phyloP scores from a whole-genome alignment of 1,284 basidiomycete genomes.

The Ceraceosorus guamensis region DNA sequence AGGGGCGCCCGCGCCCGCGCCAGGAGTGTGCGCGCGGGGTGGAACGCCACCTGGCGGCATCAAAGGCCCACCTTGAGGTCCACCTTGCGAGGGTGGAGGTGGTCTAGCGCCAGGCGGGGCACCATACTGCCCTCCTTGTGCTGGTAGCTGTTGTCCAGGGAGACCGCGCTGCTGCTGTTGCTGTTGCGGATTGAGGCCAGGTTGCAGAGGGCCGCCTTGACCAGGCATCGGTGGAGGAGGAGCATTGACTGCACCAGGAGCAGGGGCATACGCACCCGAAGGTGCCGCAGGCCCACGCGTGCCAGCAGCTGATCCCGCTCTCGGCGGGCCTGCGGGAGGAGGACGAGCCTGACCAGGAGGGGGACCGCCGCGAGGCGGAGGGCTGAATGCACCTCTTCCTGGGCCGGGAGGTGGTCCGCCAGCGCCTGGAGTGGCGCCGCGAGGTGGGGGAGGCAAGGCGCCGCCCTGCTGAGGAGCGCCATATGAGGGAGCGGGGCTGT shows the following conservation, averaged over 20 bases:
- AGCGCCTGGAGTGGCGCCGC: slow-evolving; percentile 22
- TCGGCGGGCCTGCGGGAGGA: slow-evolving; percentile 9
- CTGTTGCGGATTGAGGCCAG: slow-evolving; percentile 10
- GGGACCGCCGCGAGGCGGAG: slow-evolving; percentile 28
- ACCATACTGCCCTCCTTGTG: background rate
- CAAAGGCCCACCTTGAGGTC: slow-evolving; percentile 3
- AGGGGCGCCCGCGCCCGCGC: slow-evolving; percentile 43
- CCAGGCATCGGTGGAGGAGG: slow-evolving; percentile 7
- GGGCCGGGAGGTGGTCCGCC: slow-evolving; percentile 6
- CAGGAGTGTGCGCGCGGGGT: slow-evolving; percentile 42
- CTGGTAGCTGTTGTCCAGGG: slow-evolving; percentile 6
- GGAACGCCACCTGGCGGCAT: slow-evolving; percentile 43
- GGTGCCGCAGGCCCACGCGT: background rate
- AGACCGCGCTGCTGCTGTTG: slow-evolving; percentile 2
- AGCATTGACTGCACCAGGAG: slow-evolving; percentile 41
- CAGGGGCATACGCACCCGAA: slow-evolving; percentile 48
- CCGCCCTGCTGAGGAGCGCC: slow-evolving; percentile 14
- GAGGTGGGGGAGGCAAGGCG: slow-evolving; percentile 39
- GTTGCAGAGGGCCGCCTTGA: slow-evolving; percentile 1
- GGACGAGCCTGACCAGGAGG: slow-evolving; percentile 9
- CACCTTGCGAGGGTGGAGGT: slow-evolving; percentile 1
- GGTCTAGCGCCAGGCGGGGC: background rate
- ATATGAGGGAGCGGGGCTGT: slow-evolving; percentile 51
- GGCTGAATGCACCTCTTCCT: slow-evolving; percentile 50
- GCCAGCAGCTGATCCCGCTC: background rate